Percentiles rank a stretch among this genome's conserved stretches.
phyloP scores from a whole-genome alignment of 2,329 filamentous ascomycete genomes.

The Elsinoe australis region DNA sequence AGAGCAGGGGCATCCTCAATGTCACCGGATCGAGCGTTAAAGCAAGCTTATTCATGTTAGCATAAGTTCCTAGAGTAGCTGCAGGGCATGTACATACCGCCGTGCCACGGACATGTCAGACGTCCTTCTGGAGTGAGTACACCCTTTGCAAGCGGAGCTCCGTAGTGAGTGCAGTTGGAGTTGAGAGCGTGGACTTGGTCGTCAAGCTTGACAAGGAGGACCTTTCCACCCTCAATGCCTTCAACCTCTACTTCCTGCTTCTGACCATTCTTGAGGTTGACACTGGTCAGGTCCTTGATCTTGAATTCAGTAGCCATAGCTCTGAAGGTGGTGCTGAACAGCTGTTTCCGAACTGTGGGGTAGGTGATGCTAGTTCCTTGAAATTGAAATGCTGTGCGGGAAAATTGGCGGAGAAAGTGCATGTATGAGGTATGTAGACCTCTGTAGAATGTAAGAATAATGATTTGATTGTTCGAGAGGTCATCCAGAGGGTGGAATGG shows the following conservation, averaged over 20 bases:
- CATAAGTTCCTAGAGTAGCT: background rate
- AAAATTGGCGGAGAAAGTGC: slow-evolving; percentile 13
- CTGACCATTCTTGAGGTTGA: slow-evolving; percentile 68
- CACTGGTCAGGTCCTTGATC: slow-evolving; percentile 67
- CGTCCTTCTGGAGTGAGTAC: slow-evolving; percentile 74
- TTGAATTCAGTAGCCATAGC: slow-evolving; percentile 44
- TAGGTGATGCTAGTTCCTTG: background rate
- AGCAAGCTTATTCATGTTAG: slow-evolving; percentile 60
- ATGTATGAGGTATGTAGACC: background rate
- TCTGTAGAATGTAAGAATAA: no score
- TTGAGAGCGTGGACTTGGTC: slow-evolving; percentile 72
- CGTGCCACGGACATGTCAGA: slow-evolving; percentile 93
- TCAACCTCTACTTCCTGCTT: slow-evolving; percentile 89
- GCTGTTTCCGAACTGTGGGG: slow-evolving; percentile 14
- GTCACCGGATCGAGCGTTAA: slow-evolving; percentile 80
- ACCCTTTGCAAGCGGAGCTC: slow-evolving; percentile 79
- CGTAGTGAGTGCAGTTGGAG: slow-evolving; percentile 82
- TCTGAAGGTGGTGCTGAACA: slow-evolving; percentile 24
- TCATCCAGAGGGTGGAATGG: background rate
- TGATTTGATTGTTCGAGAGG: no score
- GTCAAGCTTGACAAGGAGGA: slow-evolving; percentile 72
- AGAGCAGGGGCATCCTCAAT: slow-evolving; percentile 91
- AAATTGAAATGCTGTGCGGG: slow-evolving; percentile 3
- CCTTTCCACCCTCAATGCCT: slow-evolving; percentile 76
- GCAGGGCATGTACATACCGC: slow-evolving; percentile 51